Conservation (phyloP, 2,329 filamentous ascomycete genomes). For the Trichoderma arundinaceum region DNA sequence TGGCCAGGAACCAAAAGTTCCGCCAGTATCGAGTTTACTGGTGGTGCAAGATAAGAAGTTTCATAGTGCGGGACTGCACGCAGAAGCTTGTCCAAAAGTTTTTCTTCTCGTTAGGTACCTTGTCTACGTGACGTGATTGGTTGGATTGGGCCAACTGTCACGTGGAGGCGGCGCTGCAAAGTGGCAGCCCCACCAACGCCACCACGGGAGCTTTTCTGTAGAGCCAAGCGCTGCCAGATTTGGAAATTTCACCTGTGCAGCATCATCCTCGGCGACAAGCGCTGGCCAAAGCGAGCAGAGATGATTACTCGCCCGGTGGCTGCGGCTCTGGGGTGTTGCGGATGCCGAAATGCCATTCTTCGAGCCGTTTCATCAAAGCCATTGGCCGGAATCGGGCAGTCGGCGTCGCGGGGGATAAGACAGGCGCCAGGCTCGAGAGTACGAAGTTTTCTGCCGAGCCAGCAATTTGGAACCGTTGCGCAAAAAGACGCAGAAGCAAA, state of each 20-base stretch:
- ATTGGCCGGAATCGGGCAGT: constrained; percentile 36
- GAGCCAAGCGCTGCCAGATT: constrained; percentile 8
- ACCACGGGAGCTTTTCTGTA: constrained; percentile 24
- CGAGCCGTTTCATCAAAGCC: constrained; percentile 40
- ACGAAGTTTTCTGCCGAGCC: constrained; percentile 38
- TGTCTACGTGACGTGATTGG: constrained; percentile 17
- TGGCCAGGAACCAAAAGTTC: constrained; percentile 23
- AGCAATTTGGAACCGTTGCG: constrained; percentile 13
- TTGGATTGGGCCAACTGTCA: constrained; percentile 5
- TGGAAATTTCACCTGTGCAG: constrained; percentile 20
- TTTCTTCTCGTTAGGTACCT: constrained; percentile 6
- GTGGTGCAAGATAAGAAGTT: constrained; percentile 27
- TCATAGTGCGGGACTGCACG: constrained; percentile 17
- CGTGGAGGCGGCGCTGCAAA: constrained; percentile 20
- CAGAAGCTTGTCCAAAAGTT: constrained; percentile 25
- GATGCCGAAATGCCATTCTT: constrained; percentile 42
- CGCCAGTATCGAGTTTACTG: constrained; percentile 21
- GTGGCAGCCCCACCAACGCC: constrained; percentile 25
- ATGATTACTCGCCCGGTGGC: constrained; percentile 44
- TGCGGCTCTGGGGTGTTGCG: constrained; percentile 41
- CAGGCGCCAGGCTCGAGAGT: constrained; percentile 34
- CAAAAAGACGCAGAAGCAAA: not conserved
- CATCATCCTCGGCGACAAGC: constrained; percentile 14
- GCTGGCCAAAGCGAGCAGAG: constrained; percentile 16
- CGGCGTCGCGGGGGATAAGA: constrained; percentile 36